Evolutionary conservation across 148 eudicot species (phyloP).

Genomic region (Rhododendron ovatum): DNA sequence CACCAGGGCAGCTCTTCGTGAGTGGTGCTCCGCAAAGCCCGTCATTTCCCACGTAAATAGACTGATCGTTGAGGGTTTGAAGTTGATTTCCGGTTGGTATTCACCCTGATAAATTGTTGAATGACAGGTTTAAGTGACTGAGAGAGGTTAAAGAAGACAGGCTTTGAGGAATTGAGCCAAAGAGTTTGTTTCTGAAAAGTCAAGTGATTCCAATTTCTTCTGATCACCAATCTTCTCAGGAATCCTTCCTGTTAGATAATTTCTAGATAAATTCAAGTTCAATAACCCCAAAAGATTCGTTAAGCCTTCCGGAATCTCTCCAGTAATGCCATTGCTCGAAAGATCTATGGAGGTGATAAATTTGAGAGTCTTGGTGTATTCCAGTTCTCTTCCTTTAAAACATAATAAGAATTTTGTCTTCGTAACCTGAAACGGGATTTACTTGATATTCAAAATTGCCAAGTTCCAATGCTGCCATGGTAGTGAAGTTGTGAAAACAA

Average conservation of each 20-base stretch:
- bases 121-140: conserved; percentile 13
- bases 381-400: conserved; percentile 11
- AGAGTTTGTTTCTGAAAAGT: conserved; percentile 17
- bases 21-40: conserved; percentile 19
- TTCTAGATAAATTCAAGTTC: conserved; percentile 8
- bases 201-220: background rate
- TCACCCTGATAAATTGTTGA: conserved; percentile 14
- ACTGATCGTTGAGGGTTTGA: conserved; percentile 1
- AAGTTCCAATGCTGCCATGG: background rate
- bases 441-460: background rate
- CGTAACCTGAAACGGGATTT: background rate
- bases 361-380: background rate
- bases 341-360: conserved; percentile 7
- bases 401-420: background rate
- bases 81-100: conserved; percentile 20
- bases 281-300: background rate
- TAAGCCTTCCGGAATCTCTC: conserved; percentile 19
- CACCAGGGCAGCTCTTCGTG: background rate
- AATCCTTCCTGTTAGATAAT: conserved; percentile 7
- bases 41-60: conserved; percentile 6
- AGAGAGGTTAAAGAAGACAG: conserved; percentile 9
- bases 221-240: background rate
- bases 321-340: conserved; percentile 9
- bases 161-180: conserved; percentile 16
- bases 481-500: conserved; percentile 9